Evolutionary conservation across 139 green algal species (phyloP).

Genomic region (Micromonas pusilla): DNA sequence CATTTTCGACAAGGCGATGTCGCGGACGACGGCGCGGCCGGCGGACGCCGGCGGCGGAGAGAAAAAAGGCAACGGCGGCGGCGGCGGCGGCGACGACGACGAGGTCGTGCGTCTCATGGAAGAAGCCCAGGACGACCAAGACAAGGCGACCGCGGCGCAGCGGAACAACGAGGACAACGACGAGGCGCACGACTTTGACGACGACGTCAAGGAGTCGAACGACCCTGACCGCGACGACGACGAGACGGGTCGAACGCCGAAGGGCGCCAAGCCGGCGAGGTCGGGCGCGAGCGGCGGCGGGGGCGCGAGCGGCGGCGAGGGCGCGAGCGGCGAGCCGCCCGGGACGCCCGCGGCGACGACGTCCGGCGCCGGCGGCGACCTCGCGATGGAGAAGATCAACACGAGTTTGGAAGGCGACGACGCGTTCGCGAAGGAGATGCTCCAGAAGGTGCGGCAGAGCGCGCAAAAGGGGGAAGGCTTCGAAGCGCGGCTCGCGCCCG

Average conservation of each 20-base stretch:
- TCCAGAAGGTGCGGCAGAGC: constrained; percentile 27
- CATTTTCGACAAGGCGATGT: not conserved
- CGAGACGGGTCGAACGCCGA: not conserved
- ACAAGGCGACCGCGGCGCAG: not conserved
- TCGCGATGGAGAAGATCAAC: not conserved
- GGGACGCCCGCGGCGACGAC: not conserved
- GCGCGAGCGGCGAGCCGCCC: not conserved
- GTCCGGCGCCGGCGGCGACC: constrained; percentile 35
- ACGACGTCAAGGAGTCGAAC: constrained; percentile 10
- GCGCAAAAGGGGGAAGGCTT: constrained; percentile 29
- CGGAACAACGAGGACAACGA: constrained; percentile 19
- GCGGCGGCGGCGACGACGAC: constrained; percentile 23
- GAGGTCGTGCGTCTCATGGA: constrained; percentile 6
- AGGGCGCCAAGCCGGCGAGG: not conserved
- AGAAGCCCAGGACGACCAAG: constrained; percentile 20
- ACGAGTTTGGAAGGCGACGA: constrained; percentile 38
- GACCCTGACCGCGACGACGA: constrained; percentile 17
- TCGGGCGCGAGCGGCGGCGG: not conserved
- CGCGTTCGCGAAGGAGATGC: constrained; percentile 41
- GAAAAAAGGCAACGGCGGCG: not conserved
- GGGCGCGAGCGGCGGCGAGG: not conserved
- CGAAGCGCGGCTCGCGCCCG: constrained; percentile 41
- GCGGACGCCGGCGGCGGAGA: not conserved
- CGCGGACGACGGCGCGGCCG: not conserved
- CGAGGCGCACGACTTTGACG: constrained; percentile 22